Base-by-base conservation (phyloP, 495 filamentous ascomycete species). In the Astrothelium subdiscretum region DNA sequence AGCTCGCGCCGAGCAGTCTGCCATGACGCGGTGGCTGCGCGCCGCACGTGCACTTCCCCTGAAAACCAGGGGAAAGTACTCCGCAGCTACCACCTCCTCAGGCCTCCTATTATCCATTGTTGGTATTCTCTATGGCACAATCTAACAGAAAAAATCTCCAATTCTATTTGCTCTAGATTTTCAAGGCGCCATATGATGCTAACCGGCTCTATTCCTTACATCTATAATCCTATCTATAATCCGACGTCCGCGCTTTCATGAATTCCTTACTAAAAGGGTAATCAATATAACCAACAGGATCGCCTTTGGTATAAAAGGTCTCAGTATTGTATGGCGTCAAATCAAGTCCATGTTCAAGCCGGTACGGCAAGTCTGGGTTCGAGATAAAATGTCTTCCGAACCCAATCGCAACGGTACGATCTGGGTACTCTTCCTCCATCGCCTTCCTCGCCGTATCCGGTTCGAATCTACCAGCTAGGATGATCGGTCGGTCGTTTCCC, bases 341-440 rank as follows among this genome's bases (percentile, higher is more conserved):
- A 15, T 29, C 48, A 2, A 54, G 48, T 29, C 48, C 48, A 29
- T 54, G 48, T 29, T 54, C 48, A 11, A 54, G 4, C 11, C 48
- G n/a, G 29, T n/a, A 54, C 8, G 79, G 76, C 65, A 91, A 67
- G 70, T 90, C 87, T 3, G 87, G 87, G 61, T 82, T 91, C 62
- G 84, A 75, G 60, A 86, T 87, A 64, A 83, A 91, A 31, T 73
- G 76, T 32, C 83, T 69, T 22, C 87, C 86, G 70, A 86, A 86
- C 0, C 75, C 79, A 44, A 70, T 63, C 6, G 62, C 65, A n/a
- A 73, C 70, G 48, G 85, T 74, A 66, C 77, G 72, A 24, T 77
- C 77, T 63, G 72, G 68, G 65, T 81, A 82, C 51, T 81, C 66
- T 29, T 74, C 68, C 65, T 85, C 81, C n/a, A 81, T 79, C 11